A percentile compares a stretch with the other conserved stretches of the same genome.
These are phyloP conservation scores for Talaromyces proteolyticus DNA, from an alignment of 495 filamentous ascomycete species.

Conservation along the genomic window DNA sequence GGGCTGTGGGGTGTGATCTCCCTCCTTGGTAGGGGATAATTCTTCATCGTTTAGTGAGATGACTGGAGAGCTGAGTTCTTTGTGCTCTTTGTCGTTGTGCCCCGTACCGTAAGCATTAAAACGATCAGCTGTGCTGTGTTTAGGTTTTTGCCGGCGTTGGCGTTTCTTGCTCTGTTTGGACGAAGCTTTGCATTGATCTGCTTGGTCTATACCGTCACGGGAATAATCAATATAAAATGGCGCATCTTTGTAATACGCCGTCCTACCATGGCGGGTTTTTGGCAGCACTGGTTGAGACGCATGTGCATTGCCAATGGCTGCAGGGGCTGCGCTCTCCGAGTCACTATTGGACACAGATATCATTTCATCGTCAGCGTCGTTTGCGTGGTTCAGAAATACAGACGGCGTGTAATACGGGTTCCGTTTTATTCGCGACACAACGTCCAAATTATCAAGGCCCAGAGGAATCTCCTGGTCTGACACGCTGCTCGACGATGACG, in stretches of 20 bases:
- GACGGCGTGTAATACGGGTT: conserved; percentile 53
- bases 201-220: conserved; percentile 36
- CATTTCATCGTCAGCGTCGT: conserved; percentile 7
- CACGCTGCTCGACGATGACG: not conserved
- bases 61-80: conserved; percentile 3
- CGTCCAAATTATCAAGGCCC: not conserved
- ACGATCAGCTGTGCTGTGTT: conserved; percentile 15
- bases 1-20: not conserved
- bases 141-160: not conserved
- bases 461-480: too few species aligned
- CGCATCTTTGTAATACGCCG: conserved; percentile 73
- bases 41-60: conserved; percentile 4
- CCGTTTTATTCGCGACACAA: not conserved
- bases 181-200: not conserved
- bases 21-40: conserved; percentile 30
- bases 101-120: not conserved
- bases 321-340: conserved; percentile 21
- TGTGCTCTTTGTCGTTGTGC: not conserved
- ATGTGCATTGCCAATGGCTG: not conserved
- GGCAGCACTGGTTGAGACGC: not conserved
- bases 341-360: conserved; percentile 22
- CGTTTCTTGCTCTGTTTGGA: not conserved
- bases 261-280: conserved; percentile 57
- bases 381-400: conserved; percentile 6
- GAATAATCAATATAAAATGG: conserved; percentile 74